phyloP scores from a whole-genome alignment of 768 basidiomycete genomes.

The Russula abietina region DNA sequence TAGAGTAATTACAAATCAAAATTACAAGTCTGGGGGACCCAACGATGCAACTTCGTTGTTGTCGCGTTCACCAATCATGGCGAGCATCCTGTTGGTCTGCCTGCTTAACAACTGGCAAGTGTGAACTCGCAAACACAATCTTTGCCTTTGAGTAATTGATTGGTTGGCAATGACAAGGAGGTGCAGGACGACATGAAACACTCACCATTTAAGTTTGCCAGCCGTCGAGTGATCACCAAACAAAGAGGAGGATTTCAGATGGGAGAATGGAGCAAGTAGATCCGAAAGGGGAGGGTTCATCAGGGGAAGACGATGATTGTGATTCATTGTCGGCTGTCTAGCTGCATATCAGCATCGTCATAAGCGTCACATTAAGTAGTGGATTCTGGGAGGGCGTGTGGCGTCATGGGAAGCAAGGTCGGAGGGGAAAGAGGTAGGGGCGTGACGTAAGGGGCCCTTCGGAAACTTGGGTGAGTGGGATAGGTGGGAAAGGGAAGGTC shows the following conservation, averaged over 20 bases:
- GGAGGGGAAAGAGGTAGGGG: slow-evolving; percentile 23
- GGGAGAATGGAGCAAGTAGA: slow-evolving; percentile 18
- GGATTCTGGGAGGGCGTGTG: slow-evolving; percentile 21
- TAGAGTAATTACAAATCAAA: too few relatives aligned
- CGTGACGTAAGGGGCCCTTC: slow-evolving; percentile 20
- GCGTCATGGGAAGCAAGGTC: slow-evolving; percentile 21
- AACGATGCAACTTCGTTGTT: too few relatives aligned
- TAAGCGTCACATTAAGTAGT: background rate
- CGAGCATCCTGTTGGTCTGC: too few relatives aligned
- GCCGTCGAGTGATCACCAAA: too few relatives aligned
- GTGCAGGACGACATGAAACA: too few relatives aligned
- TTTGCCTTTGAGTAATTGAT: too few relatives aligned
- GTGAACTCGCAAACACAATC: too few relatives aligned
- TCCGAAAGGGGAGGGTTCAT: slow-evolving; percentile 5
- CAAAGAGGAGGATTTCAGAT: slow-evolving; percentile 12
- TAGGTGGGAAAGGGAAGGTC: slow-evolving; percentile 3
- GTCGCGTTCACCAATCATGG: too few relatives aligned
- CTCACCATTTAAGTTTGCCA: too few relatives aligned
- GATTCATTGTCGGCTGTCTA: background rate
- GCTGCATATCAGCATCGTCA: slow-evolving; percentile 5
- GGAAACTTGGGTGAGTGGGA: background rate
- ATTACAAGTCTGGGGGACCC: too few relatives aligned
- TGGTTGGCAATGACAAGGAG: too few relatives aligned
- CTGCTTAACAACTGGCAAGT: too few relatives aligned
- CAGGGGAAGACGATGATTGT: slow-evolving; percentile 13